Evolutionary conservation across 2,329 filamentous ascomycete species (phyloP), one percentile per base, ranked within the genome.

Genomic region (Penicillium sp.): DNA sequence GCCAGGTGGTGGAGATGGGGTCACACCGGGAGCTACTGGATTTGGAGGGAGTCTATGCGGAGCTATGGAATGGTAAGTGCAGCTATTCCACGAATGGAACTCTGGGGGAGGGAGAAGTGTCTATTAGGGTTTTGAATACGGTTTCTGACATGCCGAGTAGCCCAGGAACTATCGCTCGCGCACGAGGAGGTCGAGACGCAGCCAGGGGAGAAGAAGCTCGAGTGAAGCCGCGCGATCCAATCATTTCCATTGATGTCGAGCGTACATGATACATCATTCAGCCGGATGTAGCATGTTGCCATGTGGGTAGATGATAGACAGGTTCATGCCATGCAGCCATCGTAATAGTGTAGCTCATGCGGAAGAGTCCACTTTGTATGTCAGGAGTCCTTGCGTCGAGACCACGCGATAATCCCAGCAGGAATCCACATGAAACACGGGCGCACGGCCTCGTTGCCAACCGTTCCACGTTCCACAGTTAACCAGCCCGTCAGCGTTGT

Each of bases 21-120:
- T 96, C 90, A 16, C 95, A 99, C 75, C 84, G 89, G 59, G 85
- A 95, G 73, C 78, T 99, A 59, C 86, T 98, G 61, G 89, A 95
- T 66, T 81, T 78, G 35, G 65, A 79, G 16, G 89, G 85, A 11
- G 81, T 97, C 22, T 98, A 98, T 75, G 87, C 90, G 6, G 89
- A 96, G 76, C 80, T 98, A 47, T 98, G 94, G 94, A 93, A 88
- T 78, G 88, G 89, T 91, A 79, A 82, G 88, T 82, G 9, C 11
- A 10, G 22, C 18, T 6, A n/a, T 51, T 35, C 49, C 49, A 37
- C 33, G 49, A 51, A 22, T 51, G 7, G n/a, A 7, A 35, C n/a
- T 14, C 44, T 24, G 41, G 10, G 16, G 44, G 31, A n/a, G n/a
- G n/a, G 46, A n/a, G 18, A 18, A 19, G 33, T 50, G 49, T 35